These are phyloP conservation scores for Arabidopsis hybrid DNA, from an alignment of 441 rosid species.

Conservation along the genomic window DNA sequence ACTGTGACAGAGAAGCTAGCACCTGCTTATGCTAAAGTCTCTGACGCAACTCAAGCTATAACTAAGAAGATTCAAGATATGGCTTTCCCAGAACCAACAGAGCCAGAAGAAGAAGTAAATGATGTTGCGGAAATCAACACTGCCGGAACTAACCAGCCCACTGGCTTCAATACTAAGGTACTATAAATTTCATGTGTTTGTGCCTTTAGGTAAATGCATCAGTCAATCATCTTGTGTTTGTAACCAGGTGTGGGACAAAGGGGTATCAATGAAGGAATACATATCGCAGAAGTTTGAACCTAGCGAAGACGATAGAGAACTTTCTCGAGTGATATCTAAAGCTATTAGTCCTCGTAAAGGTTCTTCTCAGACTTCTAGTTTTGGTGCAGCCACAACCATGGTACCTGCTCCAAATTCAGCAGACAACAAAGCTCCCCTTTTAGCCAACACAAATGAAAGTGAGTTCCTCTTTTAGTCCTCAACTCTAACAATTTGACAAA, in stretches of 20 bases:
- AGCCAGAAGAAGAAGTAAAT: constrained; percentile 32
- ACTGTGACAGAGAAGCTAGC: constrained; percentile 53
- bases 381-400: constrained; percentile 60
- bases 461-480: constrained; percentile 22
- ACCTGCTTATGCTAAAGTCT: constrained; percentile 59
- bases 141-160: constrained; percentile 28
- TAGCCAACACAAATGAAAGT: constrained; percentile 62
- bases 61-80: constrained; percentile 63
- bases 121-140: constrained; percentile 33
- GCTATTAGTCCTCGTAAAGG: constrained; percentile 69
- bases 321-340: constrained; percentile 73
- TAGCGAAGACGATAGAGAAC: constrained; percentile 82
- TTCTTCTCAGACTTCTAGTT: constrained; percentile 52
- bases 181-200: constrained; percentile 9
- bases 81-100: constrained; percentile 39
- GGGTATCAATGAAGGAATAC: constrained; percentile 87
- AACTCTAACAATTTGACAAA: not conserved
- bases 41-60: constrained; percentile 55
- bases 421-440: constrained; percentile 50
- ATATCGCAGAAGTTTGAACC: constrained; percentile 76
- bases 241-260: constrained; percentile 68
- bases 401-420: constrained; percentile 61
- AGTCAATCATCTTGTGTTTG: not conserved
- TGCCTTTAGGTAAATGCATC: not conserved
- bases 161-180: constrained; percentile 35